Evolutionary conservation across 73 alveolate species (phyloP).

Genomic region (Uronychia binucleata): DNA sequence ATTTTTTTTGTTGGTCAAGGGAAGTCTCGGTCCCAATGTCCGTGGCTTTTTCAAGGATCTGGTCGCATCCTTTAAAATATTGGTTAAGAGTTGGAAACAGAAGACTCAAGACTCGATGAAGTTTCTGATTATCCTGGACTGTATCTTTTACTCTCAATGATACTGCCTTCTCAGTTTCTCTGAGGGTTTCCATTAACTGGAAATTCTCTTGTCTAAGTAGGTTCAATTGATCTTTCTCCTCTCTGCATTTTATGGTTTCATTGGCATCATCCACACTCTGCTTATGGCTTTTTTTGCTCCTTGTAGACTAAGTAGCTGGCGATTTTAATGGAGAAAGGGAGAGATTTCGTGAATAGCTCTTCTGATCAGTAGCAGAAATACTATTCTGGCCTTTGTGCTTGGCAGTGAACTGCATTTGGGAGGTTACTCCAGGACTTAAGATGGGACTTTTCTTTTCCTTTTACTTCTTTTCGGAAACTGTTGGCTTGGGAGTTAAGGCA

Average conservation of each 20-base stretch:
- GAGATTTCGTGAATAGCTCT: background rate
- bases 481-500: too few species aligned
- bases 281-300: background rate
- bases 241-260: background rate
- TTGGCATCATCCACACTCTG: background rate
- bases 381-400: background rate
- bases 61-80: background rate
- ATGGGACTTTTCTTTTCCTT: too few species aligned
- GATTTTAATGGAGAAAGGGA: background rate
- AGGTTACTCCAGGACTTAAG: too few species aligned
- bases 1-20: background rate
- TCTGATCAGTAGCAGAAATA: background rate
- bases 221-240: background rate
- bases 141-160: background rate
- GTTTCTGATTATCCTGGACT: background rate
- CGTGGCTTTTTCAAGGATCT: background rate
- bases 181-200: background rate
- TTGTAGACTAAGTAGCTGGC: background rate
- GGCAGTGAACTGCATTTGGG: too few species aligned
- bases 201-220: background rate
- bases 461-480: too few species aligned
- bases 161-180: background rate
- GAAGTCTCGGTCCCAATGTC: background rate
- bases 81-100: background rate
- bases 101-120: background rate